phyloP scores from a whole-genome alignment of 2,329 filamentous ascomycete genomes.

The Aphanocladium album region DNA sequence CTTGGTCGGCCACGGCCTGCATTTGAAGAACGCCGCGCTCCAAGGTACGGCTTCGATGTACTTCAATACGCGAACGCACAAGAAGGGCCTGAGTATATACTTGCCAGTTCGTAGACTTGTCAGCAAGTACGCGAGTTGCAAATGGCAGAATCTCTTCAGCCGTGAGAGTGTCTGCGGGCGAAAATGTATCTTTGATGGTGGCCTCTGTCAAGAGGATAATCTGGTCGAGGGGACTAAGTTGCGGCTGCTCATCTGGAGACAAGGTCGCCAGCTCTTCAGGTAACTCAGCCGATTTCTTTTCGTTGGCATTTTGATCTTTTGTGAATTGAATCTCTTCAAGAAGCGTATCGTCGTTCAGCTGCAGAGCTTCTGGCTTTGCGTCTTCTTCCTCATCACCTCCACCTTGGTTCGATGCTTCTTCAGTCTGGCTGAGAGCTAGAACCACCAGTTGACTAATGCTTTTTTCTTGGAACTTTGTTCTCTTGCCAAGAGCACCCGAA shows the following conservation, averaged over 20 bases:
- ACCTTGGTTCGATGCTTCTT: slow-evolving; percentile 17
- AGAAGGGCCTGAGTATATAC: slow-evolving; percentile 92
- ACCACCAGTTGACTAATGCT: slow-evolving; percentile 87
- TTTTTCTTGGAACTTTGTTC: slow-evolving; percentile 74
- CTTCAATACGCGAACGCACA: slow-evolving; percentile 83
- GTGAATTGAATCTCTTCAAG: slow-evolving; percentile 82
- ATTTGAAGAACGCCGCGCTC: slow-evolving; percentile 88
- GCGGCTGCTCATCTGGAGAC: slow-evolving; percentile 74
- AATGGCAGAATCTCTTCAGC: slow-evolving; percentile 93
- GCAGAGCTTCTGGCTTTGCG: slow-evolving; percentile 59
- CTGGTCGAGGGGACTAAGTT: slow-evolving; percentile 77
- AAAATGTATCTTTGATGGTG: slow-evolving; percentile 82
- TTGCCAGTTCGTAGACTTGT: slow-evolving; percentile 94
- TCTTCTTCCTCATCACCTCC: slow-evolving; percentile 20
- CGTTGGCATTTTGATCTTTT: slow-evolving; percentile 40
- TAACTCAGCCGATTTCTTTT: slow-evolving; percentile 39
- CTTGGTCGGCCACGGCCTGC: slow-evolving; percentile 91
- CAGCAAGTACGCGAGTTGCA: slow-evolving; percentile 78
- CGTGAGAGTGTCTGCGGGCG: slow-evolving; percentile 77
- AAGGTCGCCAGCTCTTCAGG: slow-evolving; percentile 59
- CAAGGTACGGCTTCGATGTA: slow-evolving; percentile 78
- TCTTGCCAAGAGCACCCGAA: slow-evolving; percentile 80
- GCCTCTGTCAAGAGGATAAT: slow-evolving; percentile 84
- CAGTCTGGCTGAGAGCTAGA: slow-evolving; percentile 67
- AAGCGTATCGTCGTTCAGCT: slow-evolving; percentile 88